Evolutionary conservation across 495 filamentous ascomycete species (phyloP), one percentile per base, ranked within the genome.

Genomic region (Neurospora sp.): DNA sequence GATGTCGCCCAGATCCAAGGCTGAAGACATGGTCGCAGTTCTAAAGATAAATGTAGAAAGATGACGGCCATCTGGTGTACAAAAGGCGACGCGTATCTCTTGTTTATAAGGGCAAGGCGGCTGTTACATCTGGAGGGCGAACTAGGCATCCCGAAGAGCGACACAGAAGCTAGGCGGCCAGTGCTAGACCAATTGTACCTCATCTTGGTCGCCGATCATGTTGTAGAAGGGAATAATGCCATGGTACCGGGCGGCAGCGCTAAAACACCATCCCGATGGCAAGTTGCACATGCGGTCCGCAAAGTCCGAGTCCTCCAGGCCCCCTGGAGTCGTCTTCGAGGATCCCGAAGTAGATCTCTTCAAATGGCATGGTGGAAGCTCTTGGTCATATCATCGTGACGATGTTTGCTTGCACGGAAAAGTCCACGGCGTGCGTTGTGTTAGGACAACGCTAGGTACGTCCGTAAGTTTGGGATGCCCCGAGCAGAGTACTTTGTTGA

Each of bases 351-450:
- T 0, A 5, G 0, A 3, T 41, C 1, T 18, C 5, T 42, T 42
- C 40, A 4, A 1, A 42, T 42, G 0, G 0, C 14, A 42, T 42
- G 40, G 14, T 42, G 40, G 12, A 2, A 39, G 39, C 11, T 4
- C 0, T 39, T 5, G 39, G 1, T 2, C 5, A 18, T 18, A 18
- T 0, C 40, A 42, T 0, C 0, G 4, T 42, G 40, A 42, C 2
- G 1, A 42, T 42, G 14, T 42, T 42, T 18, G 40, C 40, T 0
- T 0, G 5, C 40, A 42, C 40, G 40, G 14, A 0, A 16, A 18
- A 42, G 40, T 42, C 40, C 40, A 18, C 40, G 40, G 40, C 40
- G 5, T 42, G 14, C n/a, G n/a, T n/a, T n/a, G n/a, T n/a, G n/a
- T n/a, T n/a, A n/a, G n/a, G n/a, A n/a, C n/a, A n/a, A n/a, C n/a